These are phyloP conservation scores for Aspergillus diversus DNA, from an alignment of 495 filamentous ascomycete species.

Conservation along the genomic window DNA sequence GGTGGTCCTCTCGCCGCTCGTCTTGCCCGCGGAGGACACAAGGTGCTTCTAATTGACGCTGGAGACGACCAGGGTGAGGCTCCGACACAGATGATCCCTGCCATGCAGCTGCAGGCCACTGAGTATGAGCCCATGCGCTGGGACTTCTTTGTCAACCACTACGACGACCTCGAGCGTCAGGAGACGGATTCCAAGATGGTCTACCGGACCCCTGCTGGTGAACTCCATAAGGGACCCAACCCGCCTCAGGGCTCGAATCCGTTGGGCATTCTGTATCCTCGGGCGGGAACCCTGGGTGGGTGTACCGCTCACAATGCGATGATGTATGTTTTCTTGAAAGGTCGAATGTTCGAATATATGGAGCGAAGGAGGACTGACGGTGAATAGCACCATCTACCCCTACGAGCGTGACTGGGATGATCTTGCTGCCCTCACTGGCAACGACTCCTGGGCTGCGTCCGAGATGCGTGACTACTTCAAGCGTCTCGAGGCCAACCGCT, in stretches of 20 bases:
- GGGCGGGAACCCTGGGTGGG: constrained; percentile 48
- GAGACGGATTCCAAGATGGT: constrained; percentile 49
- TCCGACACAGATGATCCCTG: constrained; percentile 38
- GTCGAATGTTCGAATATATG: neutral
- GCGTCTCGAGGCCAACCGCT: constrained; percentile 57
- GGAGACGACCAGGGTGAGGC: constrained; percentile 60
- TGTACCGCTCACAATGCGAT: constrained; percentile 50
- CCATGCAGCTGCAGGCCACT: constrained; percentile 41
- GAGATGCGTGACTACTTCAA: constrained; percentile 48
- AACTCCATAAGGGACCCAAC: constrained; percentile 38
- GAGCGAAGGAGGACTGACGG: neutral
- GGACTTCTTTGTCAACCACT: constrained; percentile 53
- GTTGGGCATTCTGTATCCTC: constrained; percentile 46
- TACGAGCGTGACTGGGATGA: constrained; percentile 50
- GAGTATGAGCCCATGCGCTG: constrained; percentile 45
- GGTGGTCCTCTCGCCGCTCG: constrained; percentile 63
- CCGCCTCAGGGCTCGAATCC: constrained; percentile 39
- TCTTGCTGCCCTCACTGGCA: constrained; percentile 42
- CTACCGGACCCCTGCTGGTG: constrained; percentile 38
- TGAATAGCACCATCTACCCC: constrained; percentile 34
- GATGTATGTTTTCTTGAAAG: constrained; percentile 29
- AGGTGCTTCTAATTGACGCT: constrained; percentile 63
- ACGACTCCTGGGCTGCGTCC: constrained; percentile 38
- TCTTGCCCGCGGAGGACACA: constrained; percentile 61
- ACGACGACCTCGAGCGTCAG: constrained; percentile 37